These are phyloP conservation scores for Ganoderma leucocontextum DNA, from an alignment of 1,284 basidiomycete species.

Conservation along the genomic window DNA sequence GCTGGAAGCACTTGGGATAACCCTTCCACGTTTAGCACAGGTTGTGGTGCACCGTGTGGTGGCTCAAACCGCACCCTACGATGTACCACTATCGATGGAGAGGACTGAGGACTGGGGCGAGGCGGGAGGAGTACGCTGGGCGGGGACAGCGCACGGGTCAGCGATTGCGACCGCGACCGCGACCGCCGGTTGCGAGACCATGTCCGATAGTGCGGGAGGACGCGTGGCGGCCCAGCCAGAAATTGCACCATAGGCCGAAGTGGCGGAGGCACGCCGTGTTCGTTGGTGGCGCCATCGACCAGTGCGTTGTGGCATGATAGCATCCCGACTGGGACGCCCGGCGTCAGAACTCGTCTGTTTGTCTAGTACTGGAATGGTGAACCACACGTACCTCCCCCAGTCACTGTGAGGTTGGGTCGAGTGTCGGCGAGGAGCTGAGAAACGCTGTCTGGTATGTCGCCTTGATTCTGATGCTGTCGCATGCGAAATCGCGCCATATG, in stretches of 20 bases:
- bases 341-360: background rate
- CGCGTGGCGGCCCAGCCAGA: background rate
- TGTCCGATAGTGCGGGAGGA: background rate
- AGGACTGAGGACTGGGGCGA: too few relatives aligned
- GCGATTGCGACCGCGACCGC: background rate
- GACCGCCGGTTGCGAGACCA: background rate
- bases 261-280: too few relatives aligned
- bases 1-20: too few relatives aligned
- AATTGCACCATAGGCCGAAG: background rate
- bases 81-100: too few relatives aligned
- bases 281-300: background rate
- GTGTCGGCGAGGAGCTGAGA: background rate
- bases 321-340: background rate
- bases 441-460: background rate
- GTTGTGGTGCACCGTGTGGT: too few relatives aligned
- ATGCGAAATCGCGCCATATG: background rate
- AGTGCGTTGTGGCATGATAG: background rate
- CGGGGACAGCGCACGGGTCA: background rate
- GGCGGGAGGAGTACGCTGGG: background rate
- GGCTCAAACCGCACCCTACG: too few relatives aligned
- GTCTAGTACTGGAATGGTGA: too few relatives aligned
- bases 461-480: background rate
- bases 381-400: background rate
- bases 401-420: slow-evolving; percentile 1
- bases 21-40: too few relatives aligned